A percentile compares a stretch with the other conserved stretches of the same genome.
Conservation (phyloP, 2,329 filamentous ascomycete genomes). For the Pseudofabraea citricarpa region DNA sequence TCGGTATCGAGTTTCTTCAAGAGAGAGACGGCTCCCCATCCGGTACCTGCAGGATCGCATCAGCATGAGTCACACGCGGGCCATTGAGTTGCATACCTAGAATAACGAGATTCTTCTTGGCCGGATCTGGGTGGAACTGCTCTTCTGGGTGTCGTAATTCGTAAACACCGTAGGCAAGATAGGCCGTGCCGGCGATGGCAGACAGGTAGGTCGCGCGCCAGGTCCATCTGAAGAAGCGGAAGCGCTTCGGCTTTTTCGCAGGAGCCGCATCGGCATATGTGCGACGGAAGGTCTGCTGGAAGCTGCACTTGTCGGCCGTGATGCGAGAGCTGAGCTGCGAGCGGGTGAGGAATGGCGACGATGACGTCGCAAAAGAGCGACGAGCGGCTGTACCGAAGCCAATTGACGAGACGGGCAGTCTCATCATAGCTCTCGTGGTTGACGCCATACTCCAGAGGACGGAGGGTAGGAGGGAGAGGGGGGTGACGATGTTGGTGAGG, state of each 20-base stretch:
- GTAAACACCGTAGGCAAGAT: constrained; percentile 78
- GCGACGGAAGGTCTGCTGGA: constrained; percentile 37
- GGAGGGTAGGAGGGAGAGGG: constrained; percentile 7
- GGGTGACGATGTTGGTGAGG: too few species aligned
- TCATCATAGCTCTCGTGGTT: constrained; percentile 26
- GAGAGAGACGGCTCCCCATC: constrained; percentile 93
- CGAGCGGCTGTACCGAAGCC: constrained; percentile 20
- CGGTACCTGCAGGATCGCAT: constrained; percentile 61
- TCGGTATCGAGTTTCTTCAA: constrained; percentile 98
- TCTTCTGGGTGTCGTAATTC: constrained; percentile 74
- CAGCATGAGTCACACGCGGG: constrained; percentile 2
- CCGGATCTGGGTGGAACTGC: constrained; percentile 73
- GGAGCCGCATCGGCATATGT: constrained; percentile 36
- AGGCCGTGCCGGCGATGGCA: constrained; percentile 62
- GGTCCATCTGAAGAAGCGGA: constrained; percentile 69
- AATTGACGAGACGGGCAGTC: constrained; percentile 25
- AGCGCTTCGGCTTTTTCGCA: constrained; percentile 50
- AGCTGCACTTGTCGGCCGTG: constrained; percentile 16
- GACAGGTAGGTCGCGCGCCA: constrained; percentile 83
- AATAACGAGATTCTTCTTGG: constrained; percentile 95
- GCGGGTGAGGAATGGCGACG: constrained; percentile 17
- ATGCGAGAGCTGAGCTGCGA: constrained; percentile 20
- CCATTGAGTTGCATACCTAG: constrained; percentile 59
- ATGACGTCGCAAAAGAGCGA: constrained; percentile 23
- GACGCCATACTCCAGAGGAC: constrained; percentile 24